Evolutionary conservation across 176 grass and related monocot genomes (phyloP), one percentile per base, ranked within the genome.

Genomic region (Dendrocalamus sinicus): DNA sequence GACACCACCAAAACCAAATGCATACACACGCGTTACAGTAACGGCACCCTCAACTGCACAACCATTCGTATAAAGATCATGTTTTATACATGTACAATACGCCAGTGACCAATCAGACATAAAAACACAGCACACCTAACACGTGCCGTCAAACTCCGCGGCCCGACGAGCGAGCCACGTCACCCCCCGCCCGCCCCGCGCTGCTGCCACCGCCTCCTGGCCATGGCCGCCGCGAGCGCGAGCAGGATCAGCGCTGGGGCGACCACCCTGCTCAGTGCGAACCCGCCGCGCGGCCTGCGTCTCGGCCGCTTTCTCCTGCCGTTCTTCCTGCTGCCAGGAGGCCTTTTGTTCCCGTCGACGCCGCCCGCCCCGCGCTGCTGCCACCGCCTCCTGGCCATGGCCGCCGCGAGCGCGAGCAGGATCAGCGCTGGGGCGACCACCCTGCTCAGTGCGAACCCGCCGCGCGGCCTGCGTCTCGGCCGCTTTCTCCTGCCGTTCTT

Each of bases 231-330:
- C 5, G 19, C 35, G 7, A 90, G 39, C 11, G 58, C 79, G 11
- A 90, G 58, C 26, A 83, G 7, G 73, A 90, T 51, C 66, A 90
- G 23, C 8, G 72, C 67, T 5, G 84, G 79, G 0, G 37, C 67
- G 3, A 83, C 89, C 39, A 83, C 79, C 79, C 82, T 83, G 10
- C 89, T 48, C 20, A 90, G 3, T 11, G 39, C 39, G 47, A 78
- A 39, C 9, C 84, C 48, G 5, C 73, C 26, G 39, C 66, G 65
- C 35, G 43, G 0, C 12, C 73, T 53, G 32, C 79, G 24, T 20
- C 84, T 51, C 7, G 40, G 39, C 6, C 47, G 28, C 12, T 59
- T 0, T 0, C 44, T 35, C 3, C 5, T 0, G 9, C 45, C 0
- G 5, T 9, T 2, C 0, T 60, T 12, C 19, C 12, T 14, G 4